Percentiles rank a stretch among this genome's conserved stretches.
Evolutionary conservation across 495 filamentous ascomycete genomes (phyloP).

Genomic region (Chaetomium tenue): DNA sequence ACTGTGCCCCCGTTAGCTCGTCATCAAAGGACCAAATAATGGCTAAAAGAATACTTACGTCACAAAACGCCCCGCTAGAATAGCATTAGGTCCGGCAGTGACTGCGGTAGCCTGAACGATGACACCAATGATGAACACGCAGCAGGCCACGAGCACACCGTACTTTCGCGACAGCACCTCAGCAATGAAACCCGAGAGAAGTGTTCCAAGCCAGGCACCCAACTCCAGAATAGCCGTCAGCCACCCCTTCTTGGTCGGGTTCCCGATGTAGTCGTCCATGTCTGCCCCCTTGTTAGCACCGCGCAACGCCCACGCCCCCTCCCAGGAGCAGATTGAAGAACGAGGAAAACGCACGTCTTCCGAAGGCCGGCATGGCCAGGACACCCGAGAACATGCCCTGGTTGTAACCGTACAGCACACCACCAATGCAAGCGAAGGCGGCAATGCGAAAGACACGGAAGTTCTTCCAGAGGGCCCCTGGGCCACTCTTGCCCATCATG

Average conservation of each 20-base stretch:
- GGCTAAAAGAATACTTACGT: constrained; percentile 44
- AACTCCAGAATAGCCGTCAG: constrained; percentile 78
- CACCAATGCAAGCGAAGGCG: constrained; percentile 75
- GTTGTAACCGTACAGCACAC: constrained; percentile 65
- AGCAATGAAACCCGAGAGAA: constrained; percentile 72
- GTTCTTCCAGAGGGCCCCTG: constrained; percentile 64
- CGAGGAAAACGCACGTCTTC: constrained; percentile 39
- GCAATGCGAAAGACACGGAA: constrained; percentile 69
- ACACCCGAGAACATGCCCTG: constrained; percentile 79
- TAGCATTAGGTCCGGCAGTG: constrained; percentile 52
- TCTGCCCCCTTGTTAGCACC: constrained; percentile 43
- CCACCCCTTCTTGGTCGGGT: constrained; percentile 71
- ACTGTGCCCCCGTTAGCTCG: constrained; percentile 22
- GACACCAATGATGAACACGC: constrained; percentile 77
- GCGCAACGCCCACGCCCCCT: background rate
- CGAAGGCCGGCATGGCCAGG: constrained; percentile 60
- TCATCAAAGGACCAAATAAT: background rate
- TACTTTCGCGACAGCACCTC: constrained; percentile 73
- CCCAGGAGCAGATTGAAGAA: background rate
- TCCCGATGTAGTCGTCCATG: constrained; percentile 60
- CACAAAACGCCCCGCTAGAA: constrained; percentile 73
- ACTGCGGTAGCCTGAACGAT: constrained; percentile 67
- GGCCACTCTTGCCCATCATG: constrained; percentile 63
- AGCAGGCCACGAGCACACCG: constrained; percentile 66
- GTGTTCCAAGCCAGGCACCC: constrained; percentile 76